phyloP scores from a whole-genome alignment of 139 green algal species.

The Protoeuglena noctilucae region DNA sequence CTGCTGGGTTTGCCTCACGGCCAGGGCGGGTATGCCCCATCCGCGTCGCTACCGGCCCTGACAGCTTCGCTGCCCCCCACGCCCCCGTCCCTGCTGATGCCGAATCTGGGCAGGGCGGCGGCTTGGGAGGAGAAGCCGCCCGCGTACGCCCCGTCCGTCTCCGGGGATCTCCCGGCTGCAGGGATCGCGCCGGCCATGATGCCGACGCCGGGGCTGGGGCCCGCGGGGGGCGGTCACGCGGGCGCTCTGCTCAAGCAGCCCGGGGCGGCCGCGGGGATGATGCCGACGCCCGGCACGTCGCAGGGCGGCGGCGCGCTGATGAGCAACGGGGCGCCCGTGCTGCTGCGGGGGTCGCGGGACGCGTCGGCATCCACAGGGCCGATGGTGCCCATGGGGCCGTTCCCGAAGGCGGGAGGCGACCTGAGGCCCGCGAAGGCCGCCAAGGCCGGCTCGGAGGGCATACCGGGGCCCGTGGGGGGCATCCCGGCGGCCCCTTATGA shows the following conservation, averaged over 20 bases:
- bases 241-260: too few species aligned
- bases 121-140: too few species aligned
- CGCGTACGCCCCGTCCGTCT: too few species aligned
- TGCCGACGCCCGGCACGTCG: conserved; percentile 20
- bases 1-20: too few species aligned
- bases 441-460: neutral
- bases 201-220: neutral
- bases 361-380: neutral
- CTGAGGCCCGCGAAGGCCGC: neutral
- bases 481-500: neutral
- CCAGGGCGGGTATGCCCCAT: too few species aligned
- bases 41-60: too few species aligned
- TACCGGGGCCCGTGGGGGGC: neutral
- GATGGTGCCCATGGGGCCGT: neutral
- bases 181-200: too few species aligned
- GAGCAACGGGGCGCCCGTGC: conserved; percentile 47
- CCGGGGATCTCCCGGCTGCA: too few species aligned
- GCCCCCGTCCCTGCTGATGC: too few species aligned
- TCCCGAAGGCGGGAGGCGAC: too few species aligned
- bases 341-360: conserved; percentile 15
- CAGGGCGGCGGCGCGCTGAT: conserved; percentile 20
- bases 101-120: neutral
- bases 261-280: too few species aligned
- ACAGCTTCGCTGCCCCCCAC: too few species aligned
- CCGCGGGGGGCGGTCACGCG: neutral